These are phyloP conservation scores for Nemania sp. DNA, from an alignment of 2,329 filamentous ascomycete species.

Conservation along the genomic window DNA sequence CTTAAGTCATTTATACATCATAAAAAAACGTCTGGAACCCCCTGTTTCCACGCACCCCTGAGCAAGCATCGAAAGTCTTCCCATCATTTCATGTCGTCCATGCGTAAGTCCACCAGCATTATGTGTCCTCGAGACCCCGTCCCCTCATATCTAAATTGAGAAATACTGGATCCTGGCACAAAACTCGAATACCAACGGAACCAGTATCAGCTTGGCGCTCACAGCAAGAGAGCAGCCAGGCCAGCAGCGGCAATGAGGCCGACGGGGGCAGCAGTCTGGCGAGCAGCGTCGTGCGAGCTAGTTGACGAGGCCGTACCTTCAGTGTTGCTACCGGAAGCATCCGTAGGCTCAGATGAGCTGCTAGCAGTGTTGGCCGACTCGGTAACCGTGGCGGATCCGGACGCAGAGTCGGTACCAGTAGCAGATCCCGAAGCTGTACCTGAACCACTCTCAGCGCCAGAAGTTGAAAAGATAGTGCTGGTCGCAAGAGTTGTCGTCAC, in stretches of 20 bases:
- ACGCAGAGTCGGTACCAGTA: conserved; percentile 26
- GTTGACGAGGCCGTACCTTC: conserved; percentile 12
- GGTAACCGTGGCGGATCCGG: conserved; percentile 25
- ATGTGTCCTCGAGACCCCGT: conserved; percentile 28
- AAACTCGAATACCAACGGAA: conserved; percentile 19
- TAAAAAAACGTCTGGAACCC: conserved; percentile 33
- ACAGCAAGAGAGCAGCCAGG: conserved; percentile 37
- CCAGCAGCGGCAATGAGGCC: conserved; percentile 38
- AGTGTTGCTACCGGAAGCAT: conserved; percentile 24
- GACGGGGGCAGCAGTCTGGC: conserved; percentile 36
- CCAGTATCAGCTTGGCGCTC: conserved; percentile 9
- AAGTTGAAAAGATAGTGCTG: conserved; percentile 31
- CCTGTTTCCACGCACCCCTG: conserved; percentile 31
- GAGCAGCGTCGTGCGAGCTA: conserved; percentile 15
- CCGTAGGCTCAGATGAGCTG: conserved; percentile 29
- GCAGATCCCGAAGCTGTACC: conserved; percentile 26
- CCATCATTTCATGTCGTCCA: conserved; percentile 27
- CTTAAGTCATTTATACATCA: conserved; percentile 39
- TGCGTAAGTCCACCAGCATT: conserved; percentile 31
- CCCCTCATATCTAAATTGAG: conserved; percentile 30
- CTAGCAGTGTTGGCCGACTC: conserved; percentile 29
- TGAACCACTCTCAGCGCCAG: conserved; percentile 7
- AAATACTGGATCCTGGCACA: conserved; percentile 28
- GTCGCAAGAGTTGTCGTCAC: conserved; percentile 28
- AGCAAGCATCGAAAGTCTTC: conserved; percentile 27